phyloP scores from a whole-genome alignment of 345 rosid genomes.

The Chamaenerion angustifolium region DNA sequence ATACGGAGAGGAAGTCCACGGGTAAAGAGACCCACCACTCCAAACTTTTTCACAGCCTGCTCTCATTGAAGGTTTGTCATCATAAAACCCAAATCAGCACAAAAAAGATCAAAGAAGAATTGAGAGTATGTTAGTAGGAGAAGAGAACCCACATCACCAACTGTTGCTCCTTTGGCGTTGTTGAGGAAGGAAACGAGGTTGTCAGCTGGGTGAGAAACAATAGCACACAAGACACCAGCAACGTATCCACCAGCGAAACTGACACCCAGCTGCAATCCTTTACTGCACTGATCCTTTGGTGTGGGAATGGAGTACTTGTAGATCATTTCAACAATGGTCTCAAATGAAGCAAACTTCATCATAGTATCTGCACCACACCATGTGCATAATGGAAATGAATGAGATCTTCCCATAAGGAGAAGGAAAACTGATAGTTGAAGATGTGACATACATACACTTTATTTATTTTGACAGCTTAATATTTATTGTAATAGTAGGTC shows the following conservation, averaged over 20 bases:
- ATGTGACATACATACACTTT: neutral
- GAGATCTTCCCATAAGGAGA: neutral
- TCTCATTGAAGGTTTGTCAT: neutral
- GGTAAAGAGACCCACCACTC: slow-evolving; percentile 67
- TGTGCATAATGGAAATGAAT: slow-evolving; percentile 1
- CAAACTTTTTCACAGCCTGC: slow-evolving; percentile 75
- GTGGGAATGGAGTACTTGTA: slow-evolving; percentile 68
- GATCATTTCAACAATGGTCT: slow-evolving; percentile 60
- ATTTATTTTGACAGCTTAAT: no score
- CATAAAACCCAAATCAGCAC: no score
- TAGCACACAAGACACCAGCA: slow-evolving; percentile 75
- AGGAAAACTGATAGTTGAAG: neutral
- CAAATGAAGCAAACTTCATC: slow-evolving; percentile 92
- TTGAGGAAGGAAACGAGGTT: slow-evolving; percentile 91
- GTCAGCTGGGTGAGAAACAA: slow-evolving; percentile 91
- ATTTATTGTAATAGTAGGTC: no score
- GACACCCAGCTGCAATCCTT: slow-evolving; percentile 64
- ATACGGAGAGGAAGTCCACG: slow-evolving; percentile 93
- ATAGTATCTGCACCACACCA: slow-evolving; percentile 51
- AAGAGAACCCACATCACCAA: slow-evolving; percentile 46
- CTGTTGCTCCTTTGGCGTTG: slow-evolving; percentile 81
- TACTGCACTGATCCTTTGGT: slow-evolving; percentile 72
- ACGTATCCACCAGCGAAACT: slow-evolving; percentile 90
- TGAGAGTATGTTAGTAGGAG: neutral
- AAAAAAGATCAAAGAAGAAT: neutral